Base-by-base conservation (phyloP, 108 stramenopile species). In the Discostella pseudostelligera region DNA sequence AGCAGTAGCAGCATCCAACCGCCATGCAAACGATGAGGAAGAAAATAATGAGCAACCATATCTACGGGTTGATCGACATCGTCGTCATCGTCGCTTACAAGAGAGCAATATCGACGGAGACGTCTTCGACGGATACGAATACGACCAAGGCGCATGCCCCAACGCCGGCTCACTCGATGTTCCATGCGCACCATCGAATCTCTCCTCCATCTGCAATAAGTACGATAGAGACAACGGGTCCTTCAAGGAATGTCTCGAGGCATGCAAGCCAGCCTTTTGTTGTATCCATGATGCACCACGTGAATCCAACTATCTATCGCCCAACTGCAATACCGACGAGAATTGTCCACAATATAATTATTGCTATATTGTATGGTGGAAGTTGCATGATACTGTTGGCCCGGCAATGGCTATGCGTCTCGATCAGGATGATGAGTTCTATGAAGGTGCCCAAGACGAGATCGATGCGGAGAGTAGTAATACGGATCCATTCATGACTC, bases 341-440 rank as follows among this genome's bases (percentile, higher is more conserved):
- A 81, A 83, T 39, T 83, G 82, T 46, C 46, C 64, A 14, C 26
- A 56, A 13, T 83, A 80, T 17, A 59, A 67, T 24, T 66, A 70
- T 14, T 83, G 82, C 28, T 83, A 83, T 35, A 78, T 83, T 25
- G 65, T 69, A 21, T 83, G 82, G 82, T 83, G 79, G 79, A 80
- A 81, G 28, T 58, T 83, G 11, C 70, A 77, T 24, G 76, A 80
- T 56, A 83, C 82, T 5, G 67, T 83, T 39, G 82, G 82, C 0
- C 82, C 82, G 10, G 82, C 82, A 16, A 58, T 73, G 24, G 68
- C 58, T 44, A 17, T 83, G 37, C 39, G 75, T 3, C 74, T 83
- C 8, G 76, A 80, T n/a, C 81, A 82, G 54, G 72, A 79, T 46
- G 81, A 82, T 62, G 66, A 63, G 3, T 81, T 77, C 45, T 81